Base-by-base conservation (phyloP, 2,329 filamentous ascomycete genomes). In the Aspergillus ibericus region DNA sequence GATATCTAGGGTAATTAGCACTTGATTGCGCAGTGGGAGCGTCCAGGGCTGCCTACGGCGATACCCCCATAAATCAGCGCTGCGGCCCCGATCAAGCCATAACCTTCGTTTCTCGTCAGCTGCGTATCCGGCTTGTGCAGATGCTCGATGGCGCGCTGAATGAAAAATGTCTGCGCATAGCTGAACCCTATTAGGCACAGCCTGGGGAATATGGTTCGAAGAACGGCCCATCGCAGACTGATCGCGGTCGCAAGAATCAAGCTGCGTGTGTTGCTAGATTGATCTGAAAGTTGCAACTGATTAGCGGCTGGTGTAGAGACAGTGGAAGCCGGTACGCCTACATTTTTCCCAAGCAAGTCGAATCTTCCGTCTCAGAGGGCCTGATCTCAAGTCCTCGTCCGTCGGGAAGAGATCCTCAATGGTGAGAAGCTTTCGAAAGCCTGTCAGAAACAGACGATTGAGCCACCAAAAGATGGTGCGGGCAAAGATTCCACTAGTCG, bases 51-150 rank as follows among this genome's bases (percentile, higher is more conserved):
- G 47, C 52, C 66, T 12, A 78, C 71, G 5, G 73, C 75, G 25
- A 77, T 72, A 0, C 74, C 75, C 16, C 72, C 35, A 55, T 79
- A 79, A 2, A 77, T 67, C 4, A 78, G 60, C 6, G 66, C 66
- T 44, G 72, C 74, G 2, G 76, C 75, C 9, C 67, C 75, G 42
- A 77, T 71, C 5, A 79, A 63, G 1, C 70, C 76, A 48, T 71
- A 72, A 0, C 74, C 75, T 36, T 67, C 65, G 36, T 71, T 69
- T 48, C 29, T 38, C 47, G 47, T 53, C 12, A 18, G 1, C n/a
- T 40, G 20, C 5, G 35, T 64, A n/a, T 47, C 38, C 4, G 62
- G 63, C 36, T 40, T 32, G 3, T 47, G 35, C 8, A 70, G 49
- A 22, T 60, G 64, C 2, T 55, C 55, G 13, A 73, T 67, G 1